Evolutionary conservation across 1,139 yeast species (phyloP).

Genomic region (Debaryomyces subglobosus): DNA sequence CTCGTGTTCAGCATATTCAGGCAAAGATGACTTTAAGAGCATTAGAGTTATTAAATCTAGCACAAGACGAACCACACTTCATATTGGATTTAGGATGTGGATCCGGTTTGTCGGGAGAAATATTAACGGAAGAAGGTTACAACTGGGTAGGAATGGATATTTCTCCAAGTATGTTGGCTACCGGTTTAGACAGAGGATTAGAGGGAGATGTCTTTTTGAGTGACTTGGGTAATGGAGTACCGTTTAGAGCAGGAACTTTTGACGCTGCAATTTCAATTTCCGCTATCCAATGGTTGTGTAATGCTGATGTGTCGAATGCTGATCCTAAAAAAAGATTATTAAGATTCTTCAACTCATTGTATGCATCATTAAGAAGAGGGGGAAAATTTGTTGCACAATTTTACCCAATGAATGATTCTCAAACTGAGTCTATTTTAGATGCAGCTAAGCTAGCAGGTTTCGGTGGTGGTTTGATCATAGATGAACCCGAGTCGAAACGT

Average conservation of each 20-base stretch:
- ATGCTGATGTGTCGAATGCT: conserved; percentile 81
- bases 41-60: conserved; percentile 76
- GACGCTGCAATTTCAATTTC: conserved; percentile 97
- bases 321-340: conserved; percentile 87
- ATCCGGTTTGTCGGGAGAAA: conserved; percentile 94
- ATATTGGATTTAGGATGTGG: conserved; percentile 96
- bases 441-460: conserved; percentile 96
- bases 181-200: conserved; percentile 87
- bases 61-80: conserved; percentile 64
- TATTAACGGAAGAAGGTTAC: conserved; percentile 90
- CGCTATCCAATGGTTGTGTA: conserved; percentile 97
- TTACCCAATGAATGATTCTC: conserved; percentile 89
- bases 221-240: conserved; percentile 93
- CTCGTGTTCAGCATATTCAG: conserved; percentile 97
- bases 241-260: conserved; percentile 94
- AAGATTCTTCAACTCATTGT: conserved; percentile 84
- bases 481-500: conserved; percentile 90
- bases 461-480: conserved; percentile 93
- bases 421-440: conserved; percentile 71
- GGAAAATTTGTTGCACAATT: conserved; percentile 98
- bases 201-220: conserved; percentile 91
- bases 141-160: conserved; percentile 97
- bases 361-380: conserved; percentile 85
- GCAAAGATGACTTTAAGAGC: conserved; percentile 97
- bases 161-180: conserved; percentile 93